These are phyloP conservation scores for Erodium trifolium DNA, from an alignment of 441 rosid genomes.

Conservation along the genomic window DNA sequence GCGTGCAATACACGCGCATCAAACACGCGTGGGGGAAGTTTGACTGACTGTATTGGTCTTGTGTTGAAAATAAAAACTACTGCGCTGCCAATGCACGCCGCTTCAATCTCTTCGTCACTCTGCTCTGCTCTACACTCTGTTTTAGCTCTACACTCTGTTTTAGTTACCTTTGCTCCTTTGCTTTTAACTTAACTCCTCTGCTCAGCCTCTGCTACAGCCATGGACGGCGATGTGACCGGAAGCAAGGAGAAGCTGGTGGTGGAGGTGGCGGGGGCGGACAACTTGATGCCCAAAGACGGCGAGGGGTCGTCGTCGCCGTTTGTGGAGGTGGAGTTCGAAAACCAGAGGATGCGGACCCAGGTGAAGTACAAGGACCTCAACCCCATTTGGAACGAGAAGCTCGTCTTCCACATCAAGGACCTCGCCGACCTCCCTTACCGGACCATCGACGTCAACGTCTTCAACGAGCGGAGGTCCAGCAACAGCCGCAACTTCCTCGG, in stretches of 20 bases:
- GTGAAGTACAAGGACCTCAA: conserved; percentile 53
- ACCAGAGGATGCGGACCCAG: conserved; percentile 45
- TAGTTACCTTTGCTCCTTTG: too few relatives aligned
- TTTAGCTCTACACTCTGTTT: too few relatives aligned
- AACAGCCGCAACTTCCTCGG: conserved; percentile 53
- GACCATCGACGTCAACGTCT: conserved; percentile 42
- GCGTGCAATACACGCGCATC: too few relatives aligned
- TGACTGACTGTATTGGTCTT: too few relatives aligned
- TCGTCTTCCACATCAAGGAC: conserved; percentile 43
- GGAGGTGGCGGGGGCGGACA: conserved; percentile 56
- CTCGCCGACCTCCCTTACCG: conserved; percentile 45
- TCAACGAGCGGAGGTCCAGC: conserved; percentile 47
- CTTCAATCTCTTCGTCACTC: too few relatives aligned
- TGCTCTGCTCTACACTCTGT: too few relatives aligned
- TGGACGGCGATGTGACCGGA: conserved; percentile 12
- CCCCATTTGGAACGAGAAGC: conserved; percentile 72
- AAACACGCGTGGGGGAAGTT: too few relatives aligned
- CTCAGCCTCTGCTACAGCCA: background rate
- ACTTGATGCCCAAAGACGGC: conserved; percentile 74
- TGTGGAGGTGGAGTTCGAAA: conserved; percentile 62
- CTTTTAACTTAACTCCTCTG: too few relatives aligned
- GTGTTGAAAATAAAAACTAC: too few relatives aligned
- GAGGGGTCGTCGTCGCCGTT: conserved; percentile 65
- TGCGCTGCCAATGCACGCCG: too few relatives aligned
- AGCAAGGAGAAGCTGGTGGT: conserved; percentile 57